Percentiles rank a stretch among this genome's conserved stretches.
Conservation (phyloP, 768 basidiomycete species). For the Collybia sp. region DNA sequence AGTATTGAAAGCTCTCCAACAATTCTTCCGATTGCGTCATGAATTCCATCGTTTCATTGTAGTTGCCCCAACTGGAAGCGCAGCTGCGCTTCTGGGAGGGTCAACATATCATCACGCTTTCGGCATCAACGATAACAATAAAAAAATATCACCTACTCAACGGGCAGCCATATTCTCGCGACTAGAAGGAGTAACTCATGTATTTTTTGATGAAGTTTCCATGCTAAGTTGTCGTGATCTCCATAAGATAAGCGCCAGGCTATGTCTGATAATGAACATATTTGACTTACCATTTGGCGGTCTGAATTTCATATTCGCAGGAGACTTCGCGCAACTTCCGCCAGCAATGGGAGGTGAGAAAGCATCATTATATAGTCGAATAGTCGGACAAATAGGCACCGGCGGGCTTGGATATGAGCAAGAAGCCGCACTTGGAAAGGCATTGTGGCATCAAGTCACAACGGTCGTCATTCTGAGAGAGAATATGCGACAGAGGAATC, state of each 20-base stretch:
- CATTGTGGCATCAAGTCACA: constrained; percentile 28
- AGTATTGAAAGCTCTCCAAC: too few species aligned
- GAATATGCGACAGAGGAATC: constrained; percentile 26
- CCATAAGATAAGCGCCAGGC: constrained; percentile 4
- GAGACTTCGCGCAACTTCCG: constrained; percentile 40
- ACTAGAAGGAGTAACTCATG: constrained; percentile 6
- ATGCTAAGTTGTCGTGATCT: constrained; percentile 10
- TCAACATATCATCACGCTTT: constrained; percentile 15
- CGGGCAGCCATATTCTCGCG: background rate
- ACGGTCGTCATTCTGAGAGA: constrained; percentile 27
- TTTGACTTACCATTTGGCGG: constrained; percentile 16
- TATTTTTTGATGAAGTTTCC: constrained; percentile 11
- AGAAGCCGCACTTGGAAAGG: constrained; percentile 19
- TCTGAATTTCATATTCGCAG: constrained; percentile 36
- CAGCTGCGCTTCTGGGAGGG: too few species aligned
- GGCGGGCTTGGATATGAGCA: constrained; percentile 7
- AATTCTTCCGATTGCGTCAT: too few species aligned
- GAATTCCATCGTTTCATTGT: too few species aligned
- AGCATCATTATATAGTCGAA: constrained; percentile 15
- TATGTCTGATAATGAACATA: background rate
- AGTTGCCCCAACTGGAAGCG: too few species aligned
- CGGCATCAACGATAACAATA: constrained; percentile 5
- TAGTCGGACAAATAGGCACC: constrained; percentile 5
- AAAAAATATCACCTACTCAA: background rate
- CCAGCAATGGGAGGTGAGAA: constrained; percentile 17